Percentiles rank a stretch among this genome's conserved stretches.
Conservation (phyloP, 1,284 basidiomycete genomes). For the Malassezia furfur region DNA sequence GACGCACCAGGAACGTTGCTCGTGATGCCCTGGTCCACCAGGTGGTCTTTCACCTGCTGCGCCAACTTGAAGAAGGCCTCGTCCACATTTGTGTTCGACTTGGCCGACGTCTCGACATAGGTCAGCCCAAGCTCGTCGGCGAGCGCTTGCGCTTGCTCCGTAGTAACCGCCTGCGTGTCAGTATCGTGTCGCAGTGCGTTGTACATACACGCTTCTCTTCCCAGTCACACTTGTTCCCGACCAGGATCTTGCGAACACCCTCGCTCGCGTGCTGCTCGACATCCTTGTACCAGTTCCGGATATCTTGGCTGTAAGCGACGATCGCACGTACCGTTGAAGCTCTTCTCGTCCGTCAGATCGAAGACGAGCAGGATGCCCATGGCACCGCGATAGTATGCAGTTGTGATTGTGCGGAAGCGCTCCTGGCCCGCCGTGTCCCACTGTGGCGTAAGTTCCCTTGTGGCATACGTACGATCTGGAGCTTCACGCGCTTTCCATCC, state of each 20-base stretch:
- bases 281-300: conserved; percentile 96
- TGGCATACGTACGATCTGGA: conserved; percentile 71
- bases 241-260: conserved; percentile 96
- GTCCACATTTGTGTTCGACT: conserved; percentile 94
- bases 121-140: conserved; percentile 81
- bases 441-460: conserved; percentile 49
- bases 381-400: conserved; percentile 98
- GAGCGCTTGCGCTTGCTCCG: conserved; percentile 63
- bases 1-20: conserved; percentile 9
- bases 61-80: conserved; percentile 97
- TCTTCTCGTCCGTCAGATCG: conserved; percentile 95
- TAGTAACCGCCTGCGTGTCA: conserved; percentile 59
- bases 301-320: conserved; percentile 57
- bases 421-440: conserved; percentile 99
- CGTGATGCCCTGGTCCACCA: conserved; percentile 61
- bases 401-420: conserved; percentile 97
- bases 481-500: conserved; percentile 88
- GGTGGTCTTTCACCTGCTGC: conserved; percentile 66
- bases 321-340: conserved; percentile 74
- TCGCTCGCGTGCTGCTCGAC: conserved; percentile 98
- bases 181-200: no score
- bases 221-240: conserved; percentile 99
- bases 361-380: conserved; percentile 99
- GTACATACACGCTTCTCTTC: conserved; percentile 67
- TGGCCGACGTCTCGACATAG: conserved; percentile 97